Conservation (phyloP, 2,329 filamentous ascomycete genomes). For the Cladosporium colombiae region DNA sequence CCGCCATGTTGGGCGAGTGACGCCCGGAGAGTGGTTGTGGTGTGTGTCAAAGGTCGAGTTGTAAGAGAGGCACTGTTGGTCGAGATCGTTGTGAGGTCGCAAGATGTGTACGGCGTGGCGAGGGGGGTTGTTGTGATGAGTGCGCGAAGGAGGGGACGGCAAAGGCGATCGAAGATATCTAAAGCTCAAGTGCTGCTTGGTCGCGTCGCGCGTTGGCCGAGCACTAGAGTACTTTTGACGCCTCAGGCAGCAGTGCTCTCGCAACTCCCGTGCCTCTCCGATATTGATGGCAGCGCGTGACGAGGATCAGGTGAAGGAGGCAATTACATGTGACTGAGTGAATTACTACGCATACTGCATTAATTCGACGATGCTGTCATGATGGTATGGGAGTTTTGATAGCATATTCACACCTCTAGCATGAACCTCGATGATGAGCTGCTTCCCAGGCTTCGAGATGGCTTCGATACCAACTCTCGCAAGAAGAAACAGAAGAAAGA, state of each 20-base stretch:
- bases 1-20: constrained; percentile 53
- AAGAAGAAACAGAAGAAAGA: constrained; percentile 55
- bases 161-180: constrained; percentile 1
- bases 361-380: neutral
- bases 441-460: constrained; percentile 15
- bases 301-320: neutral
- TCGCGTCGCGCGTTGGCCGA: constrained; percentile 9
- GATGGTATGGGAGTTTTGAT: neutral
- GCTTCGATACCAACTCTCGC: constrained; percentile 10
- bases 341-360: neutral
- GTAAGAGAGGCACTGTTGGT: neutral
- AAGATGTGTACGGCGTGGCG: neutral
- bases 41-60: constrained; percentile 8
- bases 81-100: neutral
- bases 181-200: constrained; percentile 5
- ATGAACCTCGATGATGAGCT: constrained; percentile 20
- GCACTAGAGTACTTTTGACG: neutral
- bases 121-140: neutral
- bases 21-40: constrained; percentile 1
- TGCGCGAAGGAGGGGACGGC: neutral
- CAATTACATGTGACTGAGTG: neutral
- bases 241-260: neutral
- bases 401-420: neutral
- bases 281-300: neutral
- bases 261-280: neutral